phyloP scores from a whole-genome alignment of 2,329 filamentous ascomycete genomes.

The Tolypocladium sp. region DNA sequence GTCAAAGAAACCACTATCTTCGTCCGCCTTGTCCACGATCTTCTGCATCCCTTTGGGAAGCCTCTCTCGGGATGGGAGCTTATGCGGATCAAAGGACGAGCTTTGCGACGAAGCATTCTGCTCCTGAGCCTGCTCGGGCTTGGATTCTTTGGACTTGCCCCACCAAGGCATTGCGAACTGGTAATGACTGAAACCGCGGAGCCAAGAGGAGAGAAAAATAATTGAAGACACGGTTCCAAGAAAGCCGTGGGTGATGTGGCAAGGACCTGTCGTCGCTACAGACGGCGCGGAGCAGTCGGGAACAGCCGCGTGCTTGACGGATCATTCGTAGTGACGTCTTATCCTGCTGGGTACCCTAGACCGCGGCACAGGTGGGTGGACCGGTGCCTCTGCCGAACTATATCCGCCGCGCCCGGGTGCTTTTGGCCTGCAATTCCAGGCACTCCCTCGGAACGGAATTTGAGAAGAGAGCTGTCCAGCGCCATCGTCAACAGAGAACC shows the following conservation, averaged over 20 bases:
- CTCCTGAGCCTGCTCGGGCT: constrained; percentile 18
- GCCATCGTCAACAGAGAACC: constrained; percentile 11
- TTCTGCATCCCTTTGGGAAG: constrained; percentile 47
- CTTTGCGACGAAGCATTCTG: constrained; percentile 12
- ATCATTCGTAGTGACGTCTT: constrained; percentile 1
- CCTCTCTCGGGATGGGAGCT: constrained; percentile 38
- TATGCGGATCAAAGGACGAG: constrained; percentile 32
- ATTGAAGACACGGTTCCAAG: background rate
- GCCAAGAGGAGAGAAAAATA: background rate
- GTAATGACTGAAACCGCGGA: background rate
- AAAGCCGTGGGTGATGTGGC: background rate
- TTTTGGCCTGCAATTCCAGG: constrained; percentile 24
- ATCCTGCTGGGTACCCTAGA: background rate
- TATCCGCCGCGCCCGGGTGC: constrained; percentile 12
- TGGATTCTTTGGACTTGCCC: constrained; percentile 26
- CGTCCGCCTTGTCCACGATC: constrained; percentile 47
- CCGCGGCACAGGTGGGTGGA: background rate
- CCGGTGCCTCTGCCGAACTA: constrained; percentile 13
- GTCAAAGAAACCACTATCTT: constrained; percentile 67
- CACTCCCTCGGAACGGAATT: constrained; percentile 13
- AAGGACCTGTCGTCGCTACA: background rate
- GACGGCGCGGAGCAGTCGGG: background rate
- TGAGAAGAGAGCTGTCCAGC: constrained; percentile 7
- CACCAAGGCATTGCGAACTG: constrained; percentile 30
- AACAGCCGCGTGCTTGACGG: background rate